A percentile compares a stretch with the other conserved stretches of the same genome.
Conservation (phyloP, 768 basidiomycete genomes). For the Gyrodon lividus region DNA sequence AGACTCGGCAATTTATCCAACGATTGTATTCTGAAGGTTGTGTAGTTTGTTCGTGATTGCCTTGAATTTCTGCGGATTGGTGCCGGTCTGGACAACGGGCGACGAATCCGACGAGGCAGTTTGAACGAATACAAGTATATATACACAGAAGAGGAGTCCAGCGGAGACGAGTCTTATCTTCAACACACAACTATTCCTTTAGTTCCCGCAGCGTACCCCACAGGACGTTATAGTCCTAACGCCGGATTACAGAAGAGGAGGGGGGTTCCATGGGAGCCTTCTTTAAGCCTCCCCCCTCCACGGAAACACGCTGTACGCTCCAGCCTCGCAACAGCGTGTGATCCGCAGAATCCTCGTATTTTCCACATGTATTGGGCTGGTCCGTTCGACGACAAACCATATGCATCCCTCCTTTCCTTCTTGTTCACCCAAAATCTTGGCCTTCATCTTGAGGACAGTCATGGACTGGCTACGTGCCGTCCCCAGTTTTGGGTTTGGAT, state of each 20-base stretch:
- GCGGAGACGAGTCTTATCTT: conserved; percentile 9
- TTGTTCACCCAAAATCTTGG: conserved; percentile 91
- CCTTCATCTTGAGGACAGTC: conserved; percentile 51
- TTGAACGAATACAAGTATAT: conserved; percentile 81
- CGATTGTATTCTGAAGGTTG: not conserved
- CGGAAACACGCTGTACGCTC: conserved; percentile 44
- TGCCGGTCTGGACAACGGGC: conserved; percentile 77
- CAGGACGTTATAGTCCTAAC: conserved; percentile 45
- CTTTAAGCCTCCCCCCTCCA: conserved; percentile 46
- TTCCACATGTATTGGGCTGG: conserved; percentile 99
- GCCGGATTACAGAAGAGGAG: conserved; percentile 57
- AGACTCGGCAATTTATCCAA: conserved; percentile 2
- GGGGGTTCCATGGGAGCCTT: conserved; percentile 56
- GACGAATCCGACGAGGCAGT: conserved; percentile 68
- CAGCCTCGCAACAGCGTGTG: conserved; percentile 53
- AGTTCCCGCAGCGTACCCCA: conserved; percentile 21
- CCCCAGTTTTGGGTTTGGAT: conserved; percentile 97
- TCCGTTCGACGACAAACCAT: conserved; percentile 95
- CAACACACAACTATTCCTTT: conserved; percentile 15
- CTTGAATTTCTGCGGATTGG: conserved; percentile 86
- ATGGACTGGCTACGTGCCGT: conserved; percentile 57
- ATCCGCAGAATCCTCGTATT: conserved; percentile 71
- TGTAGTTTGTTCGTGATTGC: conserved; percentile 92
- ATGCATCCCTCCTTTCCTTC: conserved; percentile 89
- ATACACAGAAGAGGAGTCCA: conserved; percentile 52